A percentile compares a stretch with the other conserved stretches of the same genome.
Conservation (phyloP, 441 rosid genomes). For the Heliophila coronopifolia region DNA sequence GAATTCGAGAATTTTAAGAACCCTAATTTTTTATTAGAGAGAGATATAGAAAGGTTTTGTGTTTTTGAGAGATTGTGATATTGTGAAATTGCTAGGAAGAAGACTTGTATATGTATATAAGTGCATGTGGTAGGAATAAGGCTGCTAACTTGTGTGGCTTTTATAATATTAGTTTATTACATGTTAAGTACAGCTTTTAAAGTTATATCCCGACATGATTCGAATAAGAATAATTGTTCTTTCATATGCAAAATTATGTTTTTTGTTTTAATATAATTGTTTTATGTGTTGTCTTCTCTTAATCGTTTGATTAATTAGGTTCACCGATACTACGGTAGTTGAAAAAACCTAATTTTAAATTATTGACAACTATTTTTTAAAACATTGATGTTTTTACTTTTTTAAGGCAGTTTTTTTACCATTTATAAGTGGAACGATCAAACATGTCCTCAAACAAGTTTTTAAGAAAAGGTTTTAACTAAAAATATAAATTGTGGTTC, state of each 20-base stretch:
- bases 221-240: constrained; percentile 23
- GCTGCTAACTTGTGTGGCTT: constrained; percentile 22
- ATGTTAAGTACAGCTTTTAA: constrained; percentile 36
- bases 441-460: no score
- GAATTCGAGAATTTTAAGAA: no score
- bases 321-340: constrained; percentile 26
- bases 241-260: constrained; percentile 4
- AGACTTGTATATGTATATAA: constrained; percentile 16
- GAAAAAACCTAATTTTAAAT: no score
- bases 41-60: neutral
- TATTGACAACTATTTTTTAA: neutral
- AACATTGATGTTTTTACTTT: neutral
- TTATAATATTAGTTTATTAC: constrained; percentile 16
- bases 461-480: no score
- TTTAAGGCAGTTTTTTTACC: no score
- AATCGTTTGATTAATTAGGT: constrained; percentile 20
- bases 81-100: constrained; percentile 19
- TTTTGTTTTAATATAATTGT: constrained; percentile 1
- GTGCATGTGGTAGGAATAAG: constrained; percentile 27
- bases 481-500: no score
- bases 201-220: constrained; percentile 26
- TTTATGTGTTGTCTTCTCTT: constrained; percentile 16
- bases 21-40: constrained; percentile 12
- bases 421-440: no score
- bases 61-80: constrained; percentile 4